Conservation (phyloP, 441 rosid species). For the Arabidopsis hybrid region DNA sequence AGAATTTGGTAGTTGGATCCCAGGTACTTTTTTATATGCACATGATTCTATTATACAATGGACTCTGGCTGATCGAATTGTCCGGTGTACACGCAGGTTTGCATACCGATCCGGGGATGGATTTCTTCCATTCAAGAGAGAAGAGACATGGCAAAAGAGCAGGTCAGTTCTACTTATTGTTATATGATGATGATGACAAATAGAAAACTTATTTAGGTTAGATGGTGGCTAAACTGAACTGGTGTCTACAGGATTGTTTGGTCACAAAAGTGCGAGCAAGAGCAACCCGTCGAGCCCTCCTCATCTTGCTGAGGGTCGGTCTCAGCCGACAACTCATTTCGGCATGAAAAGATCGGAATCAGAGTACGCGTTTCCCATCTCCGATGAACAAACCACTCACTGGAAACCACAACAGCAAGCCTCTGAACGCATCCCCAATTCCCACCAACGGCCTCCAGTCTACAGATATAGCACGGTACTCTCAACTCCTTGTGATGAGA, state of each 20-base stretch:
- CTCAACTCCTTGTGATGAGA: constrained; percentile 3
- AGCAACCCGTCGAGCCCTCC: constrained; percentile 48
- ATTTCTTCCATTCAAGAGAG: constrained; percentile 40
- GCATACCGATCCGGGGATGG: constrained; percentile 28
- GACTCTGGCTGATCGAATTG: constrained; percentile 4
- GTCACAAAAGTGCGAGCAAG: constrained; percentile 39
- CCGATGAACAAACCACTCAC: constrained; percentile 39
- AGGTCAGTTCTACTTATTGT: constrained; percentile 26
- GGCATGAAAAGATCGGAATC: constrained; percentile 40
- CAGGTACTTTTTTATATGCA: neutral
- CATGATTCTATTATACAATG: neutral
- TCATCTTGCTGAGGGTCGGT: constrained; percentile 19
- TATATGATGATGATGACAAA: neutral
- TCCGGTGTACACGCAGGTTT: neutral
- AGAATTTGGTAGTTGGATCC: neutral
- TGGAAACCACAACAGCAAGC: constrained; percentile 37
- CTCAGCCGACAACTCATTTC: constrained; percentile 19
- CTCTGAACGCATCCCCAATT: constrained; percentile 41
- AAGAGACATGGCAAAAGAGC: constrained; percentile 39
- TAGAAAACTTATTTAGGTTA: neutral
- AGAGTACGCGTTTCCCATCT: constrained; percentile 36
- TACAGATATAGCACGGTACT: constrained; percentile 41
- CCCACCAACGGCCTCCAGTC: constrained; percentile 43
- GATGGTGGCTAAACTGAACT: constrained; percentile 7
- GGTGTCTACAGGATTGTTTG: constrained; percentile 29